Percentiles rank a stretch among this genome's conserved stretches.
Evolutionary conservation across 106 monocot genomes (phyloP).

Genomic region (Amphibolis antarctica): DNA sequence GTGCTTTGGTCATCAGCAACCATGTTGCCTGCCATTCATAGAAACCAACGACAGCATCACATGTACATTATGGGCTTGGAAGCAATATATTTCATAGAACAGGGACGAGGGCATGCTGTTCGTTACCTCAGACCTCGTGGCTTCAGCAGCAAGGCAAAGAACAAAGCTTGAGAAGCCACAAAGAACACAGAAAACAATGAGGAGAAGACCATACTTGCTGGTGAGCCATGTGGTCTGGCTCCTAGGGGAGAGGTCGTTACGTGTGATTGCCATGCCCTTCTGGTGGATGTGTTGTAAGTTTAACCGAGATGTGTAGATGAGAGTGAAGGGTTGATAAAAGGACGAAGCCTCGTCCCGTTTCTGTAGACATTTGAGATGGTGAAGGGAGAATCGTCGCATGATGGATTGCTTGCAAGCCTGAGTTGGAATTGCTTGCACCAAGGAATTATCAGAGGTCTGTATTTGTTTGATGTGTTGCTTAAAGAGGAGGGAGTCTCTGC

Average conservation of each 20-base stretch:
- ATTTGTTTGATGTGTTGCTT: not conserved
- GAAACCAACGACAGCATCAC: slow-evolving; percentile 5
- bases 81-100: not conserved
- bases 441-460: not conserved
- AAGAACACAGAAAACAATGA: slow-evolving; percentile 65
- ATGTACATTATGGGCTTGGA: slow-evolving; percentile 1
- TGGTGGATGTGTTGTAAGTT: not conserved
- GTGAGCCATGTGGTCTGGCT: slow-evolving; percentile 10
- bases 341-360: not conserved
- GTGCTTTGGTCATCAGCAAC: slow-evolving; percentile 27
- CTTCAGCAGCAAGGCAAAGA: slow-evolving; percentile 75
- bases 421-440: not conserved
- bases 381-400: not conserved
- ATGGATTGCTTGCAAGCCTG: too few relatives aligned
- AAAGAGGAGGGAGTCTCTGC: not conserved
- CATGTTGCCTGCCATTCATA: slow-evolving; percentile 14
- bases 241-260: slow-evolving; percentile 40
- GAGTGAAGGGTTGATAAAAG: not conserved
- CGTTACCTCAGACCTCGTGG: slow-evolving; percentile 67
- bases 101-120: not conserved
- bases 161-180: slow-evolving; percentile 62
- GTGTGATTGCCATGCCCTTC: slow-evolving; percentile 51
- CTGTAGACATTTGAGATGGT: not conserved
- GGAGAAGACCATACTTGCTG: slow-evolving; percentile 31
- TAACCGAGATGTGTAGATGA: not conserved